Evolutionary conservation across 2,329 filamentous ascomycete genomes (phyloP).

Genomic region (Fusarium tanahbumbuense): DNA sequence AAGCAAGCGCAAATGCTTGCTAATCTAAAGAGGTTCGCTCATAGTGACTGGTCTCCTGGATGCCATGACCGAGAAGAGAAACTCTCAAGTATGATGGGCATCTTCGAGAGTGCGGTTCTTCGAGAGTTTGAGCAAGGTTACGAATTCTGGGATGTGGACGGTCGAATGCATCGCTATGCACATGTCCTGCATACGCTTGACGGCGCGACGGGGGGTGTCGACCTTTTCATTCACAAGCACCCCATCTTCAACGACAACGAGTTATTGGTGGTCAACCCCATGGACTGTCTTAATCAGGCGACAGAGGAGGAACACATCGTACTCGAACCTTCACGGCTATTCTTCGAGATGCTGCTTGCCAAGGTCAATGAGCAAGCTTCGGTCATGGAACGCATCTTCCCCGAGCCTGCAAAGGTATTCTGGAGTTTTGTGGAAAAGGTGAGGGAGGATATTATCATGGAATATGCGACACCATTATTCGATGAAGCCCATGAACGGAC

Average conservation of each 20-base stretch:
- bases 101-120: constrained; percentile 91
- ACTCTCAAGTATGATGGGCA: constrained; percentile 77
- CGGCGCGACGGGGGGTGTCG: constrained; percentile 80
- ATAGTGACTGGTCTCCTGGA: constrained; percentile 82
- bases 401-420: constrained; percentile 75
- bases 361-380: constrained; percentile 85
- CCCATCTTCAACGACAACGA: constrained; percentile 81
- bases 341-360: constrained; percentile 79
- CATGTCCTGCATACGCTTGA: constrained; percentile 86
- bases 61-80: constrained; percentile 78
- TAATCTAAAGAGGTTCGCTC: constrained; percentile 81
- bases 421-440: constrained; percentile 84
- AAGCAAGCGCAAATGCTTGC: constrained; percentile 90
- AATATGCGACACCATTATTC: constrained; percentile 86
- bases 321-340: constrained; percentile 81
- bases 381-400: constrained; percentile 86
- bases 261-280: constrained; percentile 72
- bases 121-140: constrained; percentile 95
- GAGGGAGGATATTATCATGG: constrained; percentile 84
- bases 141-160: constrained; percentile 87
- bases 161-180: constrained; percentile 88
- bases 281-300: constrained; percentile 82
- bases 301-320: constrained; percentile 72
- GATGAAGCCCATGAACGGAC: constrained; percentile 86
- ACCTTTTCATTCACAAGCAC: constrained; percentile 90